Evolutionary conservation across 2,329 filamentous ascomycete species (phyloP), one percentile per base, ranked within the genome.

Genomic region (Sclerotiophoma versabilis): DNA sequence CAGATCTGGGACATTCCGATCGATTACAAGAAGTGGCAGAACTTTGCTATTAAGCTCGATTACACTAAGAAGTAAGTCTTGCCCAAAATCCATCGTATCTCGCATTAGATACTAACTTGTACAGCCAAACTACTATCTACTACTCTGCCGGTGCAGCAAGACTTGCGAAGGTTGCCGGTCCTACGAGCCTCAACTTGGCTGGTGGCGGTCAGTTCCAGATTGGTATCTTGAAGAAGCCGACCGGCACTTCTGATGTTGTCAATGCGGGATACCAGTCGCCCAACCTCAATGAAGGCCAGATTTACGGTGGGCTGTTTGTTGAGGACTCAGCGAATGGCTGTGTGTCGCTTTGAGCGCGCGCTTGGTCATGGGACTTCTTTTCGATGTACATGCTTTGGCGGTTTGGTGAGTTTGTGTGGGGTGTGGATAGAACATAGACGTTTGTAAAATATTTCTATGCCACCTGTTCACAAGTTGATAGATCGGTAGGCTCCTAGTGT

Each of bases 121-220:
- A 39, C 49, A 86, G 83, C 64, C 82, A 83, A 41, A 79, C 82
- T 2, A 79, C 83, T 43, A 79, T 85, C 37, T 84, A 81, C 72
- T 86, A 86, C 75, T 87, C 84, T 1, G 72, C 74, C 15, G 80
- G 78, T 36, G 66, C 67, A 25, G 66, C 70, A 2, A 69, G 79
- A 0, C 80, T 87, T 25, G 72, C 76, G 26, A 67, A 75, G 1
- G 80, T 82, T n/a, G 83, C 79, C 0, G 70, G 75, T 15, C 72
- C 79, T 0, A 63, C 82, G 0, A 19, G 71, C 33, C 84, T 84
- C 60, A 78, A 85, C 60, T 76, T 85, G 49, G 77, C 78, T 33
- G 85, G 85, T 5, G 79, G 81, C 49, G 85, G 85, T 19, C 84
- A 87, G 68, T 86, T 81, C 70, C 85, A 88, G 67, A 81, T 87